Evolutionary conservation across 2,329 filamentous ascomycete species (phyloP).

Genomic region (Arachnopeziza araneosa): DNA sequence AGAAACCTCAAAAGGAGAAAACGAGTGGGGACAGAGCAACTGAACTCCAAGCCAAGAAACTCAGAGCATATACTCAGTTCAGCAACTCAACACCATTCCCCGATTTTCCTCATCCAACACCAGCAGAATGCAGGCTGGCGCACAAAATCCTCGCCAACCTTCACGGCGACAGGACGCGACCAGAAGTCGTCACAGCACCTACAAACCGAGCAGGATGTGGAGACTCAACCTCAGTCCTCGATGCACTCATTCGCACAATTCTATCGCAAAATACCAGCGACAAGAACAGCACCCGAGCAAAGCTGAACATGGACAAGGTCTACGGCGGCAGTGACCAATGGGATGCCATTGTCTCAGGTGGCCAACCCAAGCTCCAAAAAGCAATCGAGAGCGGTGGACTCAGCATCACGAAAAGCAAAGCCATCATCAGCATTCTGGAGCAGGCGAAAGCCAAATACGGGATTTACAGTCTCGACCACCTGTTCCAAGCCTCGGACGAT

Average conservation of each 20-base stretch:
- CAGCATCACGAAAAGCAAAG: conserved; percentile 62
- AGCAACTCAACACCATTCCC: conserved; percentile 53
- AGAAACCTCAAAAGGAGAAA: neutral
- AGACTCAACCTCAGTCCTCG: conserved; percentile 49
- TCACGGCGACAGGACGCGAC: conserved; percentile 61
- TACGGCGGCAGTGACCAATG: conserved; percentile 73
- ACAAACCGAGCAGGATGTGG: conserved; percentile 64
- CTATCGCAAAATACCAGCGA: conserved; percentile 47
- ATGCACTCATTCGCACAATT: conserved; percentile 48
- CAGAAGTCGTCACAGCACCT: conserved; percentile 63
- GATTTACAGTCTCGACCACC: conserved; percentile 51
- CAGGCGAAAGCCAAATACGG: conserved; percentile 51
- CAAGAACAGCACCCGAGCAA: conserved; percentile 54
- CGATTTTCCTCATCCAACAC: conserved; percentile 57
- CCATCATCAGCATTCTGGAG: conserved; percentile 59
- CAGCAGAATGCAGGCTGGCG: conserved; percentile 64
- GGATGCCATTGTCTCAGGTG: conserved; percentile 60
- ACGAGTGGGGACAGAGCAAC: neutral
- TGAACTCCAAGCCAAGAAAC: neutral
- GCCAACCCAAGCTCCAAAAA: conserved; percentile 48
- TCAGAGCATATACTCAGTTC: neutral
- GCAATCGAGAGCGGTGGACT: conserved; percentile 64
- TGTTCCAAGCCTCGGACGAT: conserved; percentile 38
- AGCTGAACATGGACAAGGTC: conserved; percentile 56
- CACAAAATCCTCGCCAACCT: conserved; percentile 56